Evolutionary conservation across 2,329 filamentous ascomycete species (phyloP), one percentile per base, ranked within the genome.

Genomic region (Fusarium sp.): DNA sequence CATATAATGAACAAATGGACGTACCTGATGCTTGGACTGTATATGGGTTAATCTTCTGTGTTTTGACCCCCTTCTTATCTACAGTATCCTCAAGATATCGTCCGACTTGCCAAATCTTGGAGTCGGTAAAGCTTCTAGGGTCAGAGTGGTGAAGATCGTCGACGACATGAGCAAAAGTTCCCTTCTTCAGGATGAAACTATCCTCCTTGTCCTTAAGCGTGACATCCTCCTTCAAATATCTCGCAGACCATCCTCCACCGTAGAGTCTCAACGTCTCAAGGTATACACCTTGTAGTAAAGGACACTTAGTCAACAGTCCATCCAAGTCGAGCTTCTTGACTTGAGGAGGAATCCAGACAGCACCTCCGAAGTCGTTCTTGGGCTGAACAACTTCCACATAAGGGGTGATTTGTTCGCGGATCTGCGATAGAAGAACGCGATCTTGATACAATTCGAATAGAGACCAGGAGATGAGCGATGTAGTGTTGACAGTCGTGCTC

Each of bases 201-300:
- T 69, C 50, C 28, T 65, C 74, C 18, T 70, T 71, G 34, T 76
- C 74, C 11, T 74, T 72, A 30, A 82, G 62, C 4, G 74, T 62
- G 2, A 76, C 69, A 31, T 82, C 79, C 53, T 80, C 67, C n/a
- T 72, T 70, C 37, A 80, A 54, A 40, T 65, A 70, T 20, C 73
- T 77, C 44, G 77, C 68, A 1, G 72, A 69, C 76, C 78, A 79
- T 4, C 73, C 69, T 15, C 76, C 75, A 16, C 79, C 77, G 30
- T 83, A 81, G 0, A 82, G 50, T 12, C 81, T 73, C 46, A 82
- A 45, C 0, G 80, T 81, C 63, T 83, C 81, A 7, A 81, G 65
- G 41, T 82, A 81, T 3, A 78, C 74, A 1, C 79, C 79, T 49
- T 80, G 77, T 13, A 83, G 76, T 7, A 79, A 64, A 6, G 80